Conservation (phyloP, 306 rosid genomes). For the Citrullus colocynthis region DNA sequence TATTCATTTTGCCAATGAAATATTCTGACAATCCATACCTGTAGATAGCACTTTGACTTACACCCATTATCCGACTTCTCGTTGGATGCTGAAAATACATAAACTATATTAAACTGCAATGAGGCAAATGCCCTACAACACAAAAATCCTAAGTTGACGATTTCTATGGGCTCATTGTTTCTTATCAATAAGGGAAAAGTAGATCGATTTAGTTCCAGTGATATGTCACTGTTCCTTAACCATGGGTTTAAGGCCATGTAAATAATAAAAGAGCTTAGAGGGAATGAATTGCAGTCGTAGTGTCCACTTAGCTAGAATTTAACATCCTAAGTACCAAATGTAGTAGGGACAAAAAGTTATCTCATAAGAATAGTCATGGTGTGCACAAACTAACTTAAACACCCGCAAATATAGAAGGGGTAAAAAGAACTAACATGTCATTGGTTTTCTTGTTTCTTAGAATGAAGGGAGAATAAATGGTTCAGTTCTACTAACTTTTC, state of each 20-base stretch:
- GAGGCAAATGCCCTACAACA: neutral
- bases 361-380: too few species aligned
- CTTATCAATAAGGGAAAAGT: neutral
- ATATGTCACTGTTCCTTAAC: too few species aligned
- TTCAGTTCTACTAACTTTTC: neutral
- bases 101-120: neutral
- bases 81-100: neutral
- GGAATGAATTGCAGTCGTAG: too few species aligned
- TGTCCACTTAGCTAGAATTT: too few species aligned
- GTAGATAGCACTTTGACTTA: neutral
- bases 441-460: too few species aligned
- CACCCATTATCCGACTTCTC: neutral
- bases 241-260: too few species aligned
- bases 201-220: neutral
- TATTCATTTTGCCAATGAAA: neutral
- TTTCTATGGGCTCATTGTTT: neutral
- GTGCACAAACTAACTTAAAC: too few species aligned
- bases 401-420: too few species aligned
- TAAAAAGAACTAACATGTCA: neutral
- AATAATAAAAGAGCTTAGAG: too few species aligned
- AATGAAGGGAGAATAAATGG: neutral
- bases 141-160: neutral
- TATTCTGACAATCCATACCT: neutral
- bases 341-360: too few species aligned
- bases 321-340: too few species aligned